Evolutionary conservation across 2,329 filamentous ascomycete genomes (phyloP).

Genomic region (Calonectria pauciramosa): DNA sequence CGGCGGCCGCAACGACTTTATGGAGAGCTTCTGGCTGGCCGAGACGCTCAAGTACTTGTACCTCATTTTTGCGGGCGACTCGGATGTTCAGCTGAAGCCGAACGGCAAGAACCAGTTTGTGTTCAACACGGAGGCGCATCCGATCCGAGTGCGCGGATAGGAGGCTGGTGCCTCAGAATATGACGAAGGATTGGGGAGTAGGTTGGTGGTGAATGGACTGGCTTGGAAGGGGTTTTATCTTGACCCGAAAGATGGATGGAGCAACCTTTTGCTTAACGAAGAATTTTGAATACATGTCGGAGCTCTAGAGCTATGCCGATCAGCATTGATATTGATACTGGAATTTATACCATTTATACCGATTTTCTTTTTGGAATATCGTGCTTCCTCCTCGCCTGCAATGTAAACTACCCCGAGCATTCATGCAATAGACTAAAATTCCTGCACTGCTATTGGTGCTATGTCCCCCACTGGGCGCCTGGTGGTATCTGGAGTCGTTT

Average conservation of each 20-base stretch:
- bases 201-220: background rate
- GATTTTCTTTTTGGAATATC: background rate
- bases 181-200: background rate
- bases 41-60: conserved; percentile 90
- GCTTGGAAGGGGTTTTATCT: background rate
- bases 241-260: background rate
- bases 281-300: background rate
- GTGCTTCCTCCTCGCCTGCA: background rate
- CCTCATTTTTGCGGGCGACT: conserved; percentile 76
- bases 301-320: background rate
- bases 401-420: too few relatives aligned
- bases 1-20: conserved; percentile 75
- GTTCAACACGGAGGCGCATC: conserved; percentile 65
- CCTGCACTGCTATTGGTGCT: too few relatives aligned
- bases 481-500: too few relatives aligned
- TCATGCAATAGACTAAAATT: too few relatives aligned
- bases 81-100: conserved; percentile 63
- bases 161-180: background rate
- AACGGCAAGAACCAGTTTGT: conserved; percentile 62
- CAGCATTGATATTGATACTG: background rate
- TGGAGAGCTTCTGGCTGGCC: conserved; percentile 91
- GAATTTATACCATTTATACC: too few relatives aligned
- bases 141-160: conserved; percentile 47
- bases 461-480: too few relatives aligned
- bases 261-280: background rate